phyloP scores from a whole-genome alignment of 108 stramenopile genomes.

The Nitzschia sp. region DNA sequence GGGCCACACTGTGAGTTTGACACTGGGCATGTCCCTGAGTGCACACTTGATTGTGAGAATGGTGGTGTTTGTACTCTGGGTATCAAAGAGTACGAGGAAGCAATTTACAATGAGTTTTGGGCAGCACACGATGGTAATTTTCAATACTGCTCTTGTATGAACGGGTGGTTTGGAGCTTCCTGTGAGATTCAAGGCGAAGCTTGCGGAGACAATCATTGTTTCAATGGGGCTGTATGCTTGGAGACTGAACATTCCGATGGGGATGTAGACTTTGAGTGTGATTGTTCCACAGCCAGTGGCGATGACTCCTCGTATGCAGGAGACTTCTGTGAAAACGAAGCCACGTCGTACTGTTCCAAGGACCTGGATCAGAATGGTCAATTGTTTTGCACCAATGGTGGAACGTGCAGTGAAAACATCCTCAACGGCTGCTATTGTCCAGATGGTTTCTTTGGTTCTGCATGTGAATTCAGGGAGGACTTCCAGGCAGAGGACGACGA shows the following conservation, averaged over 20 bases:
- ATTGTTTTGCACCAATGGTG: constrained; percentile 36
- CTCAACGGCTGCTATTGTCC: constrained; percentile 36
- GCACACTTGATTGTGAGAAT: constrained; percentile 38
- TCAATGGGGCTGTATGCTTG: constrained; percentile 45
- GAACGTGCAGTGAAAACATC: constrained; percentile 16
- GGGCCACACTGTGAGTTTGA: constrained; percentile 58
- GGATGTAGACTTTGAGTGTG: constrained; percentile 23
- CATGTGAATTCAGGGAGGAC: constrained; percentile 33
- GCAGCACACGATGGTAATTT: constrained; percentile 33
- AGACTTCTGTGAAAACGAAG: constrained; percentile 29
- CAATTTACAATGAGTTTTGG: constrained; percentile 27
- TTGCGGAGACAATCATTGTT: constrained; percentile 48
- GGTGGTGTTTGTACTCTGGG: constrained; percentile 44
- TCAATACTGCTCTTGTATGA: constrained; percentile 38
- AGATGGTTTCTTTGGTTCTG: constrained; percentile 35
- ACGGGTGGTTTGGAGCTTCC: constrained; percentile 37
- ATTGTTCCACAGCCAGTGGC: constrained; percentile 19
- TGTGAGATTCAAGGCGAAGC: constrained; percentile 36
- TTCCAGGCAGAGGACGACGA: constrained; percentile 7
- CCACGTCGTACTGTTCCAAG: constrained; percentile 12
- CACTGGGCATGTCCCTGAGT: constrained; percentile 37
- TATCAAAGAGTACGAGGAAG: constrained; percentile 27
- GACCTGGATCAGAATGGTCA: constrained; percentile 23
- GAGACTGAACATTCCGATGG: constrained; percentile 24
- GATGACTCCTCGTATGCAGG: constrained; percentile 19